Evolutionary conservation across 345 rosid genomes (phyloP).

Genomic region (Pseudoturritis turrita): DNA sequence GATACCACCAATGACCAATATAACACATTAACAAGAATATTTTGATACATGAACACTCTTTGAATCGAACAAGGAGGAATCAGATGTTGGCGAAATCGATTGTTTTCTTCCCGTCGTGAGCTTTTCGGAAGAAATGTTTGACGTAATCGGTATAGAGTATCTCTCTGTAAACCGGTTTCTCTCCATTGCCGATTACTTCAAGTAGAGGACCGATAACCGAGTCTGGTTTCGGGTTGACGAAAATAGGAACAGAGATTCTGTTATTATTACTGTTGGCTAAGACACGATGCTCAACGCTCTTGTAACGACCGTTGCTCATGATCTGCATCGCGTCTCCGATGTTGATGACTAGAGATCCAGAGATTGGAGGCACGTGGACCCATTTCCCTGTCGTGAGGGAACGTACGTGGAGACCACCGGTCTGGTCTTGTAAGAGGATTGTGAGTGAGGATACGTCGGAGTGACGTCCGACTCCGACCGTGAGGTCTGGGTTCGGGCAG

Average conservation of each 20-base stretch:
- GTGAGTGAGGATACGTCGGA: slow-evolving; percentile 25
- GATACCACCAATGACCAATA: too few species aligned
- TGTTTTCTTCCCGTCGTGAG: slow-evolving; percentile 14
- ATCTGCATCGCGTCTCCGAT: slow-evolving; percentile 24
- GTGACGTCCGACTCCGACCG: slow-evolving; percentile 28
- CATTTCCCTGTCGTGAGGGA: neutral
- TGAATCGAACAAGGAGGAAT: neutral
- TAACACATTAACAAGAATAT: too few species aligned
- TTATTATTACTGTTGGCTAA: slow-evolving; percentile 1
- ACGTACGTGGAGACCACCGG: slow-evolving; percentile 35
- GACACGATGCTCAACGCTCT: slow-evolving; percentile 26
- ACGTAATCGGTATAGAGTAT: slow-evolving; percentile 5
- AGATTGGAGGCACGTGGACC: slow-evolving; percentile 3
- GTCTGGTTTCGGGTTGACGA: slow-evolving; percentile 2
- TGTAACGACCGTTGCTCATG: slow-evolving; percentile 21
- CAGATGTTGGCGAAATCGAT: slow-evolving; percentile 1
- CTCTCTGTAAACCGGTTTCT: slow-evolving; percentile 5
- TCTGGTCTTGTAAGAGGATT: slow-evolving; percentile 26
- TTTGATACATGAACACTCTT: too few species aligned
- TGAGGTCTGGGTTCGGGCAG: slow-evolving; percentile 33
- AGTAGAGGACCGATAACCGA: slow-evolving; percentile 16
- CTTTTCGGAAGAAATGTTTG: slow-evolving; percentile 3
- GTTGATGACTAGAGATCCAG: slow-evolving; percentile 11
- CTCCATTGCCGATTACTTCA: slow-evolving; percentile 1
- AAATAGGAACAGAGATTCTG: slow-evolving; percentile 24